Base-by-base conservation (phyloP, 148 eudicot genomes). In the Arbutus unedo region DNA sequence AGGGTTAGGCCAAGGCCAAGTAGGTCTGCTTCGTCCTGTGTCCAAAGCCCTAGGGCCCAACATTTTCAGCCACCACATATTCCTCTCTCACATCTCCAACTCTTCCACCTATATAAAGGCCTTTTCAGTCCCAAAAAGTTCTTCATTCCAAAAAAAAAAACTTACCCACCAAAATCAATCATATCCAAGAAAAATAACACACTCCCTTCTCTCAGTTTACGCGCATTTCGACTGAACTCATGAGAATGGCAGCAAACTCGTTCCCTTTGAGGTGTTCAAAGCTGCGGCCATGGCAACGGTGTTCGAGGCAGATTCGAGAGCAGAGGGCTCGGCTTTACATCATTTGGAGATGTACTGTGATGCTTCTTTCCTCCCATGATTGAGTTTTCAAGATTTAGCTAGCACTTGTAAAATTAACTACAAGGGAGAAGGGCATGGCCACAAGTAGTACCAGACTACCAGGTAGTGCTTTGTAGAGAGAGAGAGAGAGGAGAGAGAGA, bases 291-390 rank as follows among this genome's bases (percentile, higher is more conserved):
- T 21, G 83, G 62, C 81, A 85, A 77, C 70, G 90, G 21, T 88
- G 90, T 74, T 82, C 89, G 31, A 91, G 88, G 89, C 92, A 89
- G 48, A 81, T 88, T 0, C 79, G 87, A 48, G 84, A 89, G 80
- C 90, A 88, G 3, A 87, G 82, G 77, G 90, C 91, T 13, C 76
- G 91, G 77, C 87, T 90, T 78, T 91, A 90, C 64, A 91, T 90
- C 85, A 87, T 91, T 50, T 91, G 93, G 92, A 88, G 91, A 80
- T 88, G 93, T 41, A 87, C 90, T 4, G 87, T 89, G 19, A 81
- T 87, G 76, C 89, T 91, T 48, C 67, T 91, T 2, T 84, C 87
- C 82, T 88, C 88, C 88, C 86, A 90, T 16, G 92, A 91, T 25
- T 89, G 79, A 89, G 47, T 41, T 45, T 51, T 15, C 66, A 60